Percentiles rank a stretch among this genome's conserved stretches.
Conservation (phyloP, 2,329 filamentous ascomycete genomes). For the Nigrograna mackinnonii region DNA sequence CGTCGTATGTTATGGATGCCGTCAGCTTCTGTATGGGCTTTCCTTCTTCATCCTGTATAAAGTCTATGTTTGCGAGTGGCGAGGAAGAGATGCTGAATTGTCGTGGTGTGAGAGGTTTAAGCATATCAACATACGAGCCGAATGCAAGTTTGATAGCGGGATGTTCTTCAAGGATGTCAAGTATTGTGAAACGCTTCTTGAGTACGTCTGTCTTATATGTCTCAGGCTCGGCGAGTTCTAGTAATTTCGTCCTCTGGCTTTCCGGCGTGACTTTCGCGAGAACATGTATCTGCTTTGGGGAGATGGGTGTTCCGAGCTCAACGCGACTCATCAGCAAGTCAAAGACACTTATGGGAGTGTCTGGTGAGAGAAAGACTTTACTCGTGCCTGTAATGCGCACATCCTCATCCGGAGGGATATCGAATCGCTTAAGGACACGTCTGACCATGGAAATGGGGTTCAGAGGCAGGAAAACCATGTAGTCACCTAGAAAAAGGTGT, state of each 20-base stretch:
- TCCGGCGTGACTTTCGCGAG: slow-evolving; percentile 10
- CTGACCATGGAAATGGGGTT: slow-evolving; percentile 49
- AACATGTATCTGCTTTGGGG: slow-evolving; percentile 16
- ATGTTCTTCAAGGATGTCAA: slow-evolving; percentile 21
- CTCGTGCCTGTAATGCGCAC: slow-evolving; percentile 14
- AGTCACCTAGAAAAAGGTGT: slow-evolving; percentile 62
- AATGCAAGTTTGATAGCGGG: slow-evolving; percentile 48
- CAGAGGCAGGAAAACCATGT: slow-evolving; percentile 70
- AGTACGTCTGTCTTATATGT: slow-evolving; percentile 8
- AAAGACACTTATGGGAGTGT: slow-evolving; percentile 10
- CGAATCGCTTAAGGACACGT: slow-evolving; percentile 20
- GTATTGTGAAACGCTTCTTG: slow-evolving; percentile 12
- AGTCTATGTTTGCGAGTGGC: slow-evolving; percentile 54
- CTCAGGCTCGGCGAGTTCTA: slow-evolving; percentile 32
- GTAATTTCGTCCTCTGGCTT: slow-evolving; percentile 7
- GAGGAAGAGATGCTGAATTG: slow-evolving; percentile 78
- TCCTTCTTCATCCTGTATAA: slow-evolving; percentile 4
- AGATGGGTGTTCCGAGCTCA: slow-evolving; percentile 15
- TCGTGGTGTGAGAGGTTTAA: slow-evolving; percentile 72
- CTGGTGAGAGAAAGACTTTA: slow-evolving; percentile 12
- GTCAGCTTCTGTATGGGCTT: slow-evolving; percentile 34
- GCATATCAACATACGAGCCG: slow-evolving; percentile 66
- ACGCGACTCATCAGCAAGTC: slow-evolving; percentile 14
- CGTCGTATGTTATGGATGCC: slow-evolving; percentile 66
- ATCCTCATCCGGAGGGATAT: slow-evolving; percentile 11